These are phyloP conservation scores for Ananas comosus DNA, from an alignment of 176 grass and related monocot genomes.

Conservation along the genomic window DNA sequence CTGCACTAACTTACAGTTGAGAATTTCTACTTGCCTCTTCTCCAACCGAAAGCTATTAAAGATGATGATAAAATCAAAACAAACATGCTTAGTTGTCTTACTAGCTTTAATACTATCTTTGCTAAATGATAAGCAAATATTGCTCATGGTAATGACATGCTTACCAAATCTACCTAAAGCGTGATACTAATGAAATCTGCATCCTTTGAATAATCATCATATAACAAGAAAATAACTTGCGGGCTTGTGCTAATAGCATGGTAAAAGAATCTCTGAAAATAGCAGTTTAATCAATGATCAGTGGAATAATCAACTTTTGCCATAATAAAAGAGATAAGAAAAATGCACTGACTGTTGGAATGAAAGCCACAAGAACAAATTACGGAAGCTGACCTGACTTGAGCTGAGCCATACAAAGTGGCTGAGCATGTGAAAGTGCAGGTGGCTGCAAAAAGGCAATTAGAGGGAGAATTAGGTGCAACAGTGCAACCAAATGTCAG, in stretches of 20 bases:
- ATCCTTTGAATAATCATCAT: too few relatives aligned
- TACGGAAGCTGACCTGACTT: constrained; percentile 13
- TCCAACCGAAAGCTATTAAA: constrained; percentile 15
- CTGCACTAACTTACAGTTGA: constrained; percentile 32
- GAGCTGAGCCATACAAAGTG: constrained; percentile 33
- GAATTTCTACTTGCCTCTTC: constrained; percentile 26
- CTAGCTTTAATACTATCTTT: neutral
- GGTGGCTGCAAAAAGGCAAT: constrained; percentile 27
- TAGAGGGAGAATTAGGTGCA: constrained; percentile 29
- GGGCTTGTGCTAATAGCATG: too few relatives aligned
- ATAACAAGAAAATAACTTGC: too few relatives aligned
- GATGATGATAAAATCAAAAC: constrained; percentile 7
- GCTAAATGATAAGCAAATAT: too few relatives aligned
- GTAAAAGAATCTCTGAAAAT: too few relatives aligned
- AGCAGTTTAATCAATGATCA: too few relatives aligned
- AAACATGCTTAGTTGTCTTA: constrained; percentile 3
- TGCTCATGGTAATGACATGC: too few relatives aligned
- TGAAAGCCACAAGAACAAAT: constrained; percentile 5
- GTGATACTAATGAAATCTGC: too few relatives aligned
- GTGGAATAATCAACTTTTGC: too few relatives aligned
- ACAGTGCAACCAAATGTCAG: constrained; percentile 23
- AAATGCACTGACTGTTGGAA: neutral
- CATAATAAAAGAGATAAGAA: neutral
- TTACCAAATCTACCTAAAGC: too few relatives aligned
- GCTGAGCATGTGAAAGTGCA: constrained; percentile 22